These are phyloP conservation scores for Halenospora varia DNA, from an alignment of 495 filamentous ascomycete genomes.

Conservation along the genomic window DNA sequence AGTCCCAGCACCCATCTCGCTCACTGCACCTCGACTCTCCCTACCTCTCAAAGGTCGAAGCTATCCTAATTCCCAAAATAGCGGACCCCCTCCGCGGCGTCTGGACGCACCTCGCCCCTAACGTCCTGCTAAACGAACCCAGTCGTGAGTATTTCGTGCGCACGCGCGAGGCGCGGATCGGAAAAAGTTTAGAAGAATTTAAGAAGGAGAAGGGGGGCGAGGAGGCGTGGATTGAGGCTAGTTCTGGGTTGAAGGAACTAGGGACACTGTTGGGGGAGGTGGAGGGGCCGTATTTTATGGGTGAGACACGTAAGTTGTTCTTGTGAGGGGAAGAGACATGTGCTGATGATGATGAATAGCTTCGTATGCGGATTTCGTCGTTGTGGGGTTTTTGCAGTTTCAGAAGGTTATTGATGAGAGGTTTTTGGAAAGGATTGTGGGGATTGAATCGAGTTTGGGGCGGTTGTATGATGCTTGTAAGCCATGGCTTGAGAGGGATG, in stretches of 20 bases:
- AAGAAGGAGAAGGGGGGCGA: not conserved
- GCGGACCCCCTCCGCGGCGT: not conserved
- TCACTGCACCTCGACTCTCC: slow-evolving; percentile 47
- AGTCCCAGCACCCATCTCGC: slow-evolving; percentile 48
- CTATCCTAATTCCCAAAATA: not conserved
- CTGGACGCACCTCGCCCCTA: not conserved
- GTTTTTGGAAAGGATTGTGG: not conserved
- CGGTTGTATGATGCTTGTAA: not conserved
- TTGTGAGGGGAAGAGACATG: not conserved
- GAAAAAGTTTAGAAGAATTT: not conserved
- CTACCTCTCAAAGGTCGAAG: slow-evolving; percentile 30
- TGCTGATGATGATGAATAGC: slow-evolving; percentile 8
- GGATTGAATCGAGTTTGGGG: not conserved
- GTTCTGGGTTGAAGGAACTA: not conserved
- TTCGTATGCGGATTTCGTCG: slow-evolving; percentile 40
- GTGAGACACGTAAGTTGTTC: not conserved
- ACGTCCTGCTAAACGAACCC: not conserved
- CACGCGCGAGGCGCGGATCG: not conserved
- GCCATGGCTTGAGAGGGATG: not conserved
- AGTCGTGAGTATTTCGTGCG: not conserved
- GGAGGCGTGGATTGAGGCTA: slow-evolving; percentile 1
- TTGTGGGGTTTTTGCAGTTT: slow-evolving; percentile 29
- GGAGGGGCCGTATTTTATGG: slow-evolving; percentile 7
- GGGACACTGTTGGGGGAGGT: not conserved
- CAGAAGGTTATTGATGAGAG: not conserved